A percentile compares a stretch with the other conserved stretches of the same genome.
Evolutionary conservation across 129 eudicot species (phyloP).

Genomic region (Solidago caesia): DNA sequence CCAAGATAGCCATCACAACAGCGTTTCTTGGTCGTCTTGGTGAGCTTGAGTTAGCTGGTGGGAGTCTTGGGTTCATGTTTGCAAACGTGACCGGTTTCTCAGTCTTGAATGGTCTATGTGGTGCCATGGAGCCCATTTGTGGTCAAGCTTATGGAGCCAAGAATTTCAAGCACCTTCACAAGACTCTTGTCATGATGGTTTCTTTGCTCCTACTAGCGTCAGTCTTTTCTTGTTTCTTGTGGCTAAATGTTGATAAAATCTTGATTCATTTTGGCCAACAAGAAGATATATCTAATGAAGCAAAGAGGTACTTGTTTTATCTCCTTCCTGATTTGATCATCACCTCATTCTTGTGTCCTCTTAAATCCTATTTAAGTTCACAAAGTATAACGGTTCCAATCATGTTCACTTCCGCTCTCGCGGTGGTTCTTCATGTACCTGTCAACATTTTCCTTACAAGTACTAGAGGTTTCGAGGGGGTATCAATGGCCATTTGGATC

Average conservation of each 20-base stretch:
- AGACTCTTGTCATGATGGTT: slow-evolving; percentile 67
- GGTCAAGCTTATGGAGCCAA: slow-evolving; percentile 95
- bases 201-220: slow-evolving; percentile 46
- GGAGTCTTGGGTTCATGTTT: slow-evolving; percentile 71
- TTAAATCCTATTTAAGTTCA: slow-evolving; percentile 72
- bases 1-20: slow-evolving; percentile 70
- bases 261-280: slow-evolving; percentile 70
- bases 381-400: slow-evolving; percentile 68
- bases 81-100: slow-evolving; percentile 92
- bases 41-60: slow-evolving; percentile 81
- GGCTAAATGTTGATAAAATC: slow-evolving; percentile 77
- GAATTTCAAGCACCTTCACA: slow-evolving; percentile 71
- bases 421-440: slow-evolving; percentile 63
- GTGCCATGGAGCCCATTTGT: slow-evolving; percentile 94
- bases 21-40: slow-evolving; percentile 86
- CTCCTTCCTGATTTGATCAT: slow-evolving; percentile 75
- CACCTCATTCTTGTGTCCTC: slow-evolving; percentile 64
- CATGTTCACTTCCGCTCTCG: slow-evolving; percentile 65
- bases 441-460: slow-evolving; percentile 50
- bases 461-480: slow-evolving; percentile 67
- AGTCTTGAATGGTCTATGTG: slow-evolving; percentile 60
- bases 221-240: slow-evolving; percentile 55
- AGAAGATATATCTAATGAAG: slow-evolving; percentile 48
- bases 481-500: slow-evolving; percentile 76
- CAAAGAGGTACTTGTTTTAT: slow-evolving; percentile 54